These are phyloP conservation scores for Solanum chiquidenum DNA, from an alignment of 257 asterid genomes.

Conservation along the genomic window DNA sequence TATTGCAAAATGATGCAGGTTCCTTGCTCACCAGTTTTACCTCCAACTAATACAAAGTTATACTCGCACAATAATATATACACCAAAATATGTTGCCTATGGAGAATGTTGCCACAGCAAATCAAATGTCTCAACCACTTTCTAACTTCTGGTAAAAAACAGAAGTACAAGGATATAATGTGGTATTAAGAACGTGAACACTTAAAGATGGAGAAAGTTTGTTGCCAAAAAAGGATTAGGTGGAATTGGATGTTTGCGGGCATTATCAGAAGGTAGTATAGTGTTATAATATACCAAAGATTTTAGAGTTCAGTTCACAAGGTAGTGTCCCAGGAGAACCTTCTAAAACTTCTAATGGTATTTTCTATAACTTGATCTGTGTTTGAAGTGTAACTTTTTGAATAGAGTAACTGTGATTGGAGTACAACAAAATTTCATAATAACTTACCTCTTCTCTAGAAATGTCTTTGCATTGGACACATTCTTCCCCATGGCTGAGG, in stretches of 20 bases:
- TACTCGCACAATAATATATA: not conserved
- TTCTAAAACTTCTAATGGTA: not conserved
- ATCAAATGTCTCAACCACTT: not conserved
- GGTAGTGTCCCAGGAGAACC: not conserved
- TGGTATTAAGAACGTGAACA: not conserved
- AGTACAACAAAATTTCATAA: not conserved
- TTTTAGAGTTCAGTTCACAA: not conserved
- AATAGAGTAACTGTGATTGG: not conserved
- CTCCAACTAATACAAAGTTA: not conserved
- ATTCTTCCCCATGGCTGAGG: conserved; percentile 99
- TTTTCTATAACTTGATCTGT: not conserved
- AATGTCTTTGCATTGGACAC: conserved; percentile 97
- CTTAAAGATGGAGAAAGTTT: not conserved
- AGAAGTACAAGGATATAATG: not conserved
- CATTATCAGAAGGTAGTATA: not conserved
- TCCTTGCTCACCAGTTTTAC: not conserved
- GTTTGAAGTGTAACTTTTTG: not conserved
- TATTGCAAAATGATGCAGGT: not conserved
- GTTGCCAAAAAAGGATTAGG: not conserved
- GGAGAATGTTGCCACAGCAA: not conserved
- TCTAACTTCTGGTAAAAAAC: not conserved
- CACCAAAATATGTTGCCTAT: not conserved
- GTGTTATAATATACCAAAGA: not conserved
- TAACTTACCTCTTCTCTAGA: conserved; percentile 82
- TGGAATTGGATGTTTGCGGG: not conserved